Evolutionary conservation across 495 filamentous ascomycete genomes (phyloP).

Genomic region (Trichoderma erinaceum): DNA sequence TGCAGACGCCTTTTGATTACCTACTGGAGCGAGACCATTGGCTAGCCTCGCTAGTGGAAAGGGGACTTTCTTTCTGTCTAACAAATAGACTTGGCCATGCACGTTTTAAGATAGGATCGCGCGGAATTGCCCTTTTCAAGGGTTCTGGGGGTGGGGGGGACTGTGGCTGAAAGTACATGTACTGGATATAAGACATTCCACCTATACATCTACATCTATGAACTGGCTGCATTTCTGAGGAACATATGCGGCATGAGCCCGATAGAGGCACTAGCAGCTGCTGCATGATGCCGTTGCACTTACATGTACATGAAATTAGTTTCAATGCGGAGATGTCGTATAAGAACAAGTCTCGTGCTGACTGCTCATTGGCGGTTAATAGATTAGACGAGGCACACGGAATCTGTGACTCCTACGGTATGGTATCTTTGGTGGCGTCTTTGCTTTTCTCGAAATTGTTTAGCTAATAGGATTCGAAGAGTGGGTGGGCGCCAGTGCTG

Average conservation of each 20-base stretch:
- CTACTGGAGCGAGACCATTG: neutral
- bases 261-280: too few species aligned
- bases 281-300: too few species aligned
- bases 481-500: neutral
- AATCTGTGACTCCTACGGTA: too few species aligned
- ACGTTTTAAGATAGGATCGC: neutral
- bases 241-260: neutral
- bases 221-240: too few species aligned
- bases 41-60: neutral
- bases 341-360: neutral
- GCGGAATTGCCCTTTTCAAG: slow-evolving; percentile 1
- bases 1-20: neutral
- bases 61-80: neutral
- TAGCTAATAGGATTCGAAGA: neutral
- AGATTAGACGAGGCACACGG: neutral
- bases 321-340: too few species aligned
- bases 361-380: neutral
- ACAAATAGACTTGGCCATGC: neutral
- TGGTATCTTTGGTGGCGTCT: neutral
- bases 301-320: too few species aligned
- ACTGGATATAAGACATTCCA: too few species aligned
- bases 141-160: too few species aligned
- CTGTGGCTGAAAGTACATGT: too few species aligned
- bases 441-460: neutral
- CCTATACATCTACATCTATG: too few species aligned